Conservation (phyloP, 2,329 filamentous ascomycete species). For the Pleochaeta shiraiana region DNA sequence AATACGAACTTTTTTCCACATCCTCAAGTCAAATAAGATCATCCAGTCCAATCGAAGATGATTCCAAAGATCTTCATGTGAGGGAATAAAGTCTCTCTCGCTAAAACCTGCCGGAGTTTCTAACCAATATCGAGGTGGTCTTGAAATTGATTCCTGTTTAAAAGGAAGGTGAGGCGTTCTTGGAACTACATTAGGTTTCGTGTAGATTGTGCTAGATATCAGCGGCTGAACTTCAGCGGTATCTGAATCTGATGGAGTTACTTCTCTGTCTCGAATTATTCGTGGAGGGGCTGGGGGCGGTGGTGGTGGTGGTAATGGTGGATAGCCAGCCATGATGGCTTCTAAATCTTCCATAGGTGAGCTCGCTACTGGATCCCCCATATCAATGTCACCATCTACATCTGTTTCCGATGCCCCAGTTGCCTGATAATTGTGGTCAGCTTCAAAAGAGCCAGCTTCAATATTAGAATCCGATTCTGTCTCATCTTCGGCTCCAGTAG, state of each 20-base stretch:
- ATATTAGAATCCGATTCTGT: slow-evolving; percentile 9
- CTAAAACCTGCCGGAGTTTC: slow-evolving; percentile 53
- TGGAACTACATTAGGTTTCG: slow-evolving; percentile 51
- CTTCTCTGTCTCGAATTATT: slow-evolving; percentile 30
- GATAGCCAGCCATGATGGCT: slow-evolving; percentile 56
- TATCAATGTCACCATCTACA: slow-evolving; percentile 23
- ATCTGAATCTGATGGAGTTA: slow-evolving; percentile 52
- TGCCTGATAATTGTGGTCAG: slow-evolving; percentile 3
- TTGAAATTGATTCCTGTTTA: slow-evolving; percentile 27
- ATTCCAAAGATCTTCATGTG: slow-evolving; percentile 73
- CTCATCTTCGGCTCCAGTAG: slow-evolving; percentile 18
- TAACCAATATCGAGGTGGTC: slow-evolving; percentile 65
- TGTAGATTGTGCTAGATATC: slow-evolving; percentile 36
- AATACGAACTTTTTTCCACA: slow-evolving; percentile 93
- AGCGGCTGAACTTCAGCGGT: slow-evolving; percentile 37
- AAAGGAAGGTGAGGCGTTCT: slow-evolving; percentile 46
- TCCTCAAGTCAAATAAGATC: slow-evolving; percentile 76
- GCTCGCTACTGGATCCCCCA: slow-evolving; percentile 22
- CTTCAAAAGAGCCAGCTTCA: slow-evolving; percentile 3
- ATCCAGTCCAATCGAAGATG: slow-evolving; percentile 84
- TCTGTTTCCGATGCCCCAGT: slow-evolving; percentile 16
- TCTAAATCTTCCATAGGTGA: slow-evolving; percentile 55
- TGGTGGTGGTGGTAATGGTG: slow-evolving; percentile 34
- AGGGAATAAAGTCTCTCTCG: slow-evolving; percentile 36
- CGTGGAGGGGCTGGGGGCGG: slow-evolving; percentile 25